Base-by-base conservation (phyloP, 805 yeast species). In the Teunomyces panamensis region DNA sequence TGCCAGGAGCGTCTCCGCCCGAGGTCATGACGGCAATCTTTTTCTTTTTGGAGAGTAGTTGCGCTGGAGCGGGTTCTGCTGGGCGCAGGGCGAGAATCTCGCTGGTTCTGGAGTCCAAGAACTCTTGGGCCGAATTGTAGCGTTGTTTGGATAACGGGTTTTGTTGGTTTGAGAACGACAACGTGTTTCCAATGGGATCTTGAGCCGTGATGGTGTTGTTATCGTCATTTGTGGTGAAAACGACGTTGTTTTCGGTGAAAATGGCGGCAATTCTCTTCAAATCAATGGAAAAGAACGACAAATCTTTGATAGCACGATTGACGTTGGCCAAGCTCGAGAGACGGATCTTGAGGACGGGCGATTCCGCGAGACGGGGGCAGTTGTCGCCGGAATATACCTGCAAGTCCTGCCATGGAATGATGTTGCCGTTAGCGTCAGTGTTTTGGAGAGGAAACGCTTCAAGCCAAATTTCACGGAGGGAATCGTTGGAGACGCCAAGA, bases 1-100 rank as follows among this genome's bases (percentile, higher is more conserved):
- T 85, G 54, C 91, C 91, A 7, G 87, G 91, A 27, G 89, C 84
- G 60, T 85, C 91, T 56, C 91, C 91, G 49, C 91, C 91, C 0
- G 89, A 83, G 0, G 90, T 85, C 89, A 85, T 84, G 11, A 85
- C 87, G 1, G 84, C 91, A 49, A 85, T 82, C 53, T 64, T 83
- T 73, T 66, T 77, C 68, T 59, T 63, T 54, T 52, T 30, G 20
- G 37, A 37, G 17, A 26, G n/a, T 11, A 42, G 24, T 20, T 20
- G 24, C 24, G 24, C 6, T 20, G 24, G 24, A 20, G 24, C 6
- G 6, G 24, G 24, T 20, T 20, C 42, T 24, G n/a, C 28, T 16
- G 43, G 28, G 43, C 33, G n/a, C 14, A 24, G 13, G 14, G 49
- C 45, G 49, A 65, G 48, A 43, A 67, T 58, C 46, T 60, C 61